Percentiles rank a stretch among this genome's conserved stretches.
phyloP scores from a whole-genome alignment of 345 rosid species.

The Eucalyptus brandiana region DNA sequence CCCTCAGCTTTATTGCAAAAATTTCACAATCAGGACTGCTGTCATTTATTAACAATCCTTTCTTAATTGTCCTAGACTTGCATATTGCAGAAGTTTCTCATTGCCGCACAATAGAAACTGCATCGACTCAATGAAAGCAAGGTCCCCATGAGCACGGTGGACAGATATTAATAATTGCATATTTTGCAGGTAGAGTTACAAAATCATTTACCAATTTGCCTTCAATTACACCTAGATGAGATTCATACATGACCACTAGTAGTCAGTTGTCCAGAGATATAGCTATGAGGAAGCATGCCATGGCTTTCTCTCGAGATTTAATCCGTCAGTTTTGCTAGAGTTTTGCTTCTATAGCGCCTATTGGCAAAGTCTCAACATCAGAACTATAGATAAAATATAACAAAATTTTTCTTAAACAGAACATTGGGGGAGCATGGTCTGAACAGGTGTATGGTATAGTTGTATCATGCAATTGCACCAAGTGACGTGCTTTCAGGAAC shows the following conservation, averaged over 20 bases:
- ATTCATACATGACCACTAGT: background rate
- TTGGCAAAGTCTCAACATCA: background rate
- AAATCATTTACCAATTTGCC: background rate
- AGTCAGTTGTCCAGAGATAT: background rate
- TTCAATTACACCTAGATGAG: background rate
- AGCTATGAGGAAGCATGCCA: background rate
- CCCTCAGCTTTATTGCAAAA: background rate
- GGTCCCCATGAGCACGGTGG: background rate
- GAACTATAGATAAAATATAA: background rate
- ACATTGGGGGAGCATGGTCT: background rate
- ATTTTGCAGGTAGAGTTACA: background rate
- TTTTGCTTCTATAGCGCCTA: background rate
- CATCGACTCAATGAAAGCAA: background rate
- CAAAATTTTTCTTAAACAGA: background rate
- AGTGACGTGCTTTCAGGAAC: background rate
- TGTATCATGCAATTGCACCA: background rate
- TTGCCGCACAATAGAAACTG: background rate
- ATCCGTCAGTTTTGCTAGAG: background rate
- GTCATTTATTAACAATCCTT: background rate
- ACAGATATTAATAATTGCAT: background rate
- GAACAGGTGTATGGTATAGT: background rate
- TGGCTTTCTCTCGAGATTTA: background rate
- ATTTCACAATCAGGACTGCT: background rate
- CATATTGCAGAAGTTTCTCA: background rate
- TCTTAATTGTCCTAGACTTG: background rate